Percentiles rank a stretch among this genome's conserved stretches.
phyloP scores from a whole-genome alignment of 1,284 basidiomycete species.

The Microbotryum silenes-acaulis region DNA sequence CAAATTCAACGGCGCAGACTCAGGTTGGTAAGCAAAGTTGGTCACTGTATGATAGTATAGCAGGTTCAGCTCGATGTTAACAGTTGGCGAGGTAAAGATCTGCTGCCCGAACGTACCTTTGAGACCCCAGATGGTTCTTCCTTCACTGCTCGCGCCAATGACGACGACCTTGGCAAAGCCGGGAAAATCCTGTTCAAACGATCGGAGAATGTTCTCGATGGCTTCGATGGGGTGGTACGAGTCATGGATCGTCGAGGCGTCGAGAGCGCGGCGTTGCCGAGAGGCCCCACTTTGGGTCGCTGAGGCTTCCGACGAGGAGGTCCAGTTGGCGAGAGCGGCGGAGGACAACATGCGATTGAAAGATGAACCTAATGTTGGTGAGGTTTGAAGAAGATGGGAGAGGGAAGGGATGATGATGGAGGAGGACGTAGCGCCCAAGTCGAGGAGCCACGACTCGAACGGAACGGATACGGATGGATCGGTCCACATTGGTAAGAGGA shows the following conservation, averaged over 20 bases:
- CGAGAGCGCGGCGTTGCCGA: background rate
- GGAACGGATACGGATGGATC: background rate
- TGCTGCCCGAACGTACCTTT: background rate
- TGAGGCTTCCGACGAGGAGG: background rate
- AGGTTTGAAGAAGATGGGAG: background rate
- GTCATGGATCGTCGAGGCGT: conserved; percentile 20
- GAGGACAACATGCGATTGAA: conserved; percentile 4
- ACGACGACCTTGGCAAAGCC: conserved; percentile 16
- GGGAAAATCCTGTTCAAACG: conserved; percentile 15
- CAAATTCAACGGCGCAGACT: too few relatives aligned
- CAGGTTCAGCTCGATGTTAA: too few relatives aligned
- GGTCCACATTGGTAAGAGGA: background rate
- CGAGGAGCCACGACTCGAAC: background rate
- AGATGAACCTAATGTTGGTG: background rate
- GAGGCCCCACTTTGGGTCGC: too few relatives aligned
- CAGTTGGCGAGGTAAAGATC: too few relatives aligned
- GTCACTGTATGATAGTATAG: too few relatives aligned
- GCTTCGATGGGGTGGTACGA: conserved; percentile 28
- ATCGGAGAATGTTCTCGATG: conserved; percentile 15
- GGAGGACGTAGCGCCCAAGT: background rate
- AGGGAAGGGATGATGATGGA: background rate
- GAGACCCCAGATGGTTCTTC: conserved; percentile 17
- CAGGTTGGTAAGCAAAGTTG: too few relatives aligned
- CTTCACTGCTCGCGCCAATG: conserved; percentile 27
- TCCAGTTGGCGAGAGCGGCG: conserved; percentile 6